These are phyloP conservation scores for Coelastrella sp. DNA, from an alignment of 139 green algal species.

Conservation along the genomic window DNA sequence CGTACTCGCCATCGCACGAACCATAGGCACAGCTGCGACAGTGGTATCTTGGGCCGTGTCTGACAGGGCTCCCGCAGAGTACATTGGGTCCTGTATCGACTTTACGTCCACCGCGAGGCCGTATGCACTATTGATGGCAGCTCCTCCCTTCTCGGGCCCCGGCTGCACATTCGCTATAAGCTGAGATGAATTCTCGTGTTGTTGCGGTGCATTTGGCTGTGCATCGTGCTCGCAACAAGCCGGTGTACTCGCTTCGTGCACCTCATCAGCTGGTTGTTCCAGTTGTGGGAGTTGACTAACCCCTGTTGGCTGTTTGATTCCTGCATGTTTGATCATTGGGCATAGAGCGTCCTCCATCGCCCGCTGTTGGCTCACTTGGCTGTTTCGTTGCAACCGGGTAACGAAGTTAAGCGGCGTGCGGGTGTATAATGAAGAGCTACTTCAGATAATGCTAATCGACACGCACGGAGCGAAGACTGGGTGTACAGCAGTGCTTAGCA, in stretches of 20 bases:
- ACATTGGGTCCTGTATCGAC: background rate
- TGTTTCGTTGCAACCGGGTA: too few species aligned
- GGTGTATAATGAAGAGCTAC: too few species aligned
- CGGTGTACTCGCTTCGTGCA: background rate
- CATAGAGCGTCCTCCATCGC: too few species aligned
- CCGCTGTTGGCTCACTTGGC: too few species aligned
- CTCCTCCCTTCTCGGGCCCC: background rate
- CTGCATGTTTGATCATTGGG: too few species aligned
- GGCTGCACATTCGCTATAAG: background rate
- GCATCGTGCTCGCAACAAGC: background rate
- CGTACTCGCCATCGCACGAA: background rate
- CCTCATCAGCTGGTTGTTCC: background rate
- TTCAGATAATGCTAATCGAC: too few species aligned
- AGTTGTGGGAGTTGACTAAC: background rate
- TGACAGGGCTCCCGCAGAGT: background rate
- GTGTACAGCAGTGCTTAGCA: too few species aligned
- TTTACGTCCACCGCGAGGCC: conserved; percentile 6
- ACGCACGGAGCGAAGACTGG: too few species aligned
- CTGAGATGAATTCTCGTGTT: background rate
- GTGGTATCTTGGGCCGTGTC: conserved; percentile 27
- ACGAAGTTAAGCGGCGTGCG: too few species aligned
- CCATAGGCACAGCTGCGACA: background rate
- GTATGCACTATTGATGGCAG: background rate
- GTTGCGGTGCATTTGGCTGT: background rate
- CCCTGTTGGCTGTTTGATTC: too few species aligned